phyloP scores from a whole-genome alignment of 768 basidiomycete genomes.

The Phlebiopsis gigantea region DNA sequence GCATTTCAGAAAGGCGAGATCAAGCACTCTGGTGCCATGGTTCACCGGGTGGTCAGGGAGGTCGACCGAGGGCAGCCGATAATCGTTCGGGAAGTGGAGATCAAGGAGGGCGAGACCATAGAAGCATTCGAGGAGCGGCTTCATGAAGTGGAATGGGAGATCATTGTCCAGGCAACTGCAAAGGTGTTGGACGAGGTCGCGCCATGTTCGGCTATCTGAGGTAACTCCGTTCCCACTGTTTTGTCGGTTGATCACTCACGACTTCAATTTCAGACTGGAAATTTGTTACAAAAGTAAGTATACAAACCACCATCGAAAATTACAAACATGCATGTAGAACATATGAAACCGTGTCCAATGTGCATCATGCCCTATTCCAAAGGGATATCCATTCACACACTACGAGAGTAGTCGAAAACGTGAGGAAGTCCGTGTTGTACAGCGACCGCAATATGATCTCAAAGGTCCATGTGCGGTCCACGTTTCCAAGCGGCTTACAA shows the following conservation, averaged over 20 bases:
- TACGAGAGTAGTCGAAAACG: no score
- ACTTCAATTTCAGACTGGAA: not conserved
- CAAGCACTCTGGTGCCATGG: constrained; percentile 78
- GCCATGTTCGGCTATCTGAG: constrained; percentile 14
- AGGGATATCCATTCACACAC: no score
- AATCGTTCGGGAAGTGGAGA: constrained; percentile 72
- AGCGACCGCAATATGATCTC: not conserved
- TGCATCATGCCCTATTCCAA: no score
- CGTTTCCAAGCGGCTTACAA: constrained; percentile 4
- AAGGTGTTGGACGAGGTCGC: constrained; percentile 56
- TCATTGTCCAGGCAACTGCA: constrained; percentile 83
- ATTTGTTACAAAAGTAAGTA: not conserved
- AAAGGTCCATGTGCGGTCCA: not conserved
- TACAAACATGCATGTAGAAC: no score
- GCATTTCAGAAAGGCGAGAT: constrained; percentile 85
- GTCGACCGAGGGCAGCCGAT: constrained; percentile 92
- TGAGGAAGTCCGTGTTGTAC: no score
- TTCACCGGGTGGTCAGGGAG: constrained; percentile 88
- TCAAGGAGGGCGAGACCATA: constrained; percentile 64
- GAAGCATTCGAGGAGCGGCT: constrained; percentile 72
- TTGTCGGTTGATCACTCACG: not conserved
- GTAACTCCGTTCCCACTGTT: not conserved
- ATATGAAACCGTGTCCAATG: no score
- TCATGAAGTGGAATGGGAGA: constrained; percentile 81
- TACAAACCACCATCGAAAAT: no score